phyloP scores from a whole-genome alignment of 2,329 filamentous ascomycete species.

The Fusarium lateritium region DNA sequence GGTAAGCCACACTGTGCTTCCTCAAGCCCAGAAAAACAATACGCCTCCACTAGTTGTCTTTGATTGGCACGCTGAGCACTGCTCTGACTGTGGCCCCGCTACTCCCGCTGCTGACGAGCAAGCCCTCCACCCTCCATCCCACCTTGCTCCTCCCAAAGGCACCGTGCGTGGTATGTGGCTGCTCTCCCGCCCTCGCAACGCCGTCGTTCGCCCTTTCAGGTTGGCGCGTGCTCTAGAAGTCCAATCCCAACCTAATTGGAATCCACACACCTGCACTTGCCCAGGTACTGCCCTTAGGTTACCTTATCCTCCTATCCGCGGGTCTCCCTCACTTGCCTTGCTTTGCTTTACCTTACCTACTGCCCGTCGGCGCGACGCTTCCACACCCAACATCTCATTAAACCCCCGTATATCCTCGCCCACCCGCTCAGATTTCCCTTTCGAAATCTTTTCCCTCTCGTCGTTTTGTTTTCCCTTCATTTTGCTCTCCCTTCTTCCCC shows the following conservation, averaged over 20 bases:
- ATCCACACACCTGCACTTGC: constrained; percentile 35
- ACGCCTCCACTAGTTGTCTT: constrained; percentile 13
- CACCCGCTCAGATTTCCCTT: constrained; percentile 45
- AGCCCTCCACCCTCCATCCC: constrained; percentile 43
- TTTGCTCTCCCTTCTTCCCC: constrained; percentile 46
- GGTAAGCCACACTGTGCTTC: constrained; percentile 36
- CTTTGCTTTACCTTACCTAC: constrained; percentile 32
- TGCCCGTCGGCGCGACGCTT: constrained; percentile 45
- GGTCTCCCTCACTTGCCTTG: constrained; percentile 19
- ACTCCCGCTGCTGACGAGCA: constrained; percentile 39
- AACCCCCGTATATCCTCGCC: constrained; percentile 52
- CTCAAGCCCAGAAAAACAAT: constrained; percentile 15
- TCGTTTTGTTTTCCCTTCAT: constrained; percentile 52
- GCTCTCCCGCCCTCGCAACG: constrained; percentile 42
- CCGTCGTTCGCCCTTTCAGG: constrained; percentile 41
- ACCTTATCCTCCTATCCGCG: constrained; percentile 45
- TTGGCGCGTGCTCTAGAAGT: constrained; percentile 41
- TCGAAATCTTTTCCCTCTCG: constrained; percentile 51
- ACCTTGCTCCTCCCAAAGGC: constrained; percentile 42
- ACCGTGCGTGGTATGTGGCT: constrained; percentile 52
- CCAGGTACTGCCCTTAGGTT: constrained; percentile 39
- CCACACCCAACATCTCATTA: constrained; percentile 52
- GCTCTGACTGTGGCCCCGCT: constrained; percentile 30
- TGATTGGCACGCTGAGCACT: constrained; percentile 33
- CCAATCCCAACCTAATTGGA: constrained; percentile 44